These are phyloP conservation scores for Vigna trinervia DNA, from an alignment of 306 rosid species.

Conservation along the genomic window DNA sequence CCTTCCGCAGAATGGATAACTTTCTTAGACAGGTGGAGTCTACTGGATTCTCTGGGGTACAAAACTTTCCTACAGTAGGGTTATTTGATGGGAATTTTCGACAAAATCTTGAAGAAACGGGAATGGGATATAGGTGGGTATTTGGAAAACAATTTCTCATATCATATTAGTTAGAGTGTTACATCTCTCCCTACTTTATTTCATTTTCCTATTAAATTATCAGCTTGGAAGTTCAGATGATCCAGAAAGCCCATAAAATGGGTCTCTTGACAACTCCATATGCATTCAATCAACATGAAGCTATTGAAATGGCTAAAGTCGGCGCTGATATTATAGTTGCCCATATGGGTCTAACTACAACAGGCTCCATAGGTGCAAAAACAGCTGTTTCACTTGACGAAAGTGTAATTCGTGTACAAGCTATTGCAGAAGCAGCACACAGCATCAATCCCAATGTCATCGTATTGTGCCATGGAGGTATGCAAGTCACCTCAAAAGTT, in stretches of 20 bases:
- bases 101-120: conserved; percentile 95
- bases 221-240: conserved; percentile 96
- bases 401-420: conserved; percentile 79
- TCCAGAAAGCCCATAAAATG: conserved; percentile 79
- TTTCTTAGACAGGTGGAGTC: conserved; percentile 90
- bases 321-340: conserved; percentile 94
- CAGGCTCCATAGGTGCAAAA: conserved; percentile 91
- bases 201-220: conserved; percentile 41
- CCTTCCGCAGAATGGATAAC: conserved; percentile 89
- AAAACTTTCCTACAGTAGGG: conserved; percentile 97
- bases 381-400: conserved; percentile 82
- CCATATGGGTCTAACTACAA: conserved; percentile 94
- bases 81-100: conserved; percentile 90
- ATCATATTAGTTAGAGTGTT: conserved; percentile 1
- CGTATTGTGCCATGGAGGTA: conserved; percentile 95
- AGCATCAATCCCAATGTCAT: conserved; percentile 69
- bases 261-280: conserved; percentile 96
- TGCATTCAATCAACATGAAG: conserved; percentile 83
- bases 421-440: conserved; percentile 86
- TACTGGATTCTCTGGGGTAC: conserved; percentile 89
- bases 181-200: conserved; percentile 32
- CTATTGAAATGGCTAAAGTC: conserved; percentile 79
- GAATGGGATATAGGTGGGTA: conserved; percentile 91
- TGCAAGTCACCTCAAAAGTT: conserved; percentile 2
- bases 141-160: conserved; percentile 19